Evolutionary conservation across 23 red algal genomes (phyloP).

Genomic region (Gracilaria vermiculophylla): DNA sequence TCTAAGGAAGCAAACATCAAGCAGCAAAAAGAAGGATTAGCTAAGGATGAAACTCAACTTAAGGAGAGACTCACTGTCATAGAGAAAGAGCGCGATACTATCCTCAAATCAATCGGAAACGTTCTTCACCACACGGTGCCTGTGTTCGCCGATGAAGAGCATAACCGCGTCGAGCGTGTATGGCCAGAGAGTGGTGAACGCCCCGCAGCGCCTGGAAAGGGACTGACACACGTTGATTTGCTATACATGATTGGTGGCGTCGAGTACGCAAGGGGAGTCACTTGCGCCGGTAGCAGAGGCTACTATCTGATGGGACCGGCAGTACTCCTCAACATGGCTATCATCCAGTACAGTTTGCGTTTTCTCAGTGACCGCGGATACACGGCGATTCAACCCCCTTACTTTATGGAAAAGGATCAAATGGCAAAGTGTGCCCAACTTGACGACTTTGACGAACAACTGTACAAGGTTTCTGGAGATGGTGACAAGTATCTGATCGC

Average conservation of each 20-base stretch:
- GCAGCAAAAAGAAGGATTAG: slow-evolving; percentile 47
- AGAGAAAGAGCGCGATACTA: slow-evolving; percentile 72
- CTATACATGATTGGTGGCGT: slow-evolving; percentile 92
- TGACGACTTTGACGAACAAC: slow-evolving; percentile 97
- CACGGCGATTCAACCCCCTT: slow-evolving; percentile 82
- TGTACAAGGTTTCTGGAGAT: slow-evolving; percentile 91
- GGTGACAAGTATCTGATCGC: slow-evolving; percentile 98
- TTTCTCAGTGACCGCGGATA: slow-evolving; percentile 82
- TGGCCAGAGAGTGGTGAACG: slow-evolving; percentile 72
- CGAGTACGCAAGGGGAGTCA: slow-evolving; percentile 89
- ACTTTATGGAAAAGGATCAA: slow-evolving; percentile 96
- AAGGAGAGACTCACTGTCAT: slow-evolving; percentile 53
- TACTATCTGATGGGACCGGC: slow-evolving; percentile 94
- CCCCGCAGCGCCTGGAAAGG: slow-evolving; percentile 43
- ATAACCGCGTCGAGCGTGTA: slow-evolving; percentile 80
- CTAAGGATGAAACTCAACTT: slow-evolving; percentile 15
- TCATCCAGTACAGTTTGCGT: slow-evolving; percentile 85
- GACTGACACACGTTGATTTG: slow-evolving; percentile 93
- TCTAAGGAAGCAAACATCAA: slow-evolving; percentile 61
- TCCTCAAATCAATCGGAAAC: slow-evolving; percentile 85
- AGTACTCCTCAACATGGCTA: slow-evolving; percentile 90
- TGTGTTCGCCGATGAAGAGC: slow-evolving; percentile 77
- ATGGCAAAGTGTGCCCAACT: slow-evolving; percentile 99
- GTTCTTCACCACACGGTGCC: slow-evolving; percentile 87
- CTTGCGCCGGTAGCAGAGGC: slow-evolving; percentile 84